These are phyloP conservation scores for Ascochyta pisi DNA, from an alignment of 2,329 filamentous ascomycete genomes.

Conservation along the genomic window DNA sequence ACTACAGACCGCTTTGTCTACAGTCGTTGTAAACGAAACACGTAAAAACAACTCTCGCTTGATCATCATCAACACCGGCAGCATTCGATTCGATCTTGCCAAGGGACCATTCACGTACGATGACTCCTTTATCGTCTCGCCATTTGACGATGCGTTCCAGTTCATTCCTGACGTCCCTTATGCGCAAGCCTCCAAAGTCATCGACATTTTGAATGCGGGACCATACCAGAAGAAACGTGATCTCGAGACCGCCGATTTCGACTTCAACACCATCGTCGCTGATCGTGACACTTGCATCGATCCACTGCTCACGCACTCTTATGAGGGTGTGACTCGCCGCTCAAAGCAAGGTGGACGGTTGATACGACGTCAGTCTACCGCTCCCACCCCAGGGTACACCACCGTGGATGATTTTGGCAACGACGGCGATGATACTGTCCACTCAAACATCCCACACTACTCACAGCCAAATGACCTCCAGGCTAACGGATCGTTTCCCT, in stretches of 20 bases:
- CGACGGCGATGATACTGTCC: constrained; percentile 64
- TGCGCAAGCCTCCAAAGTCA: constrained; percentile 51
- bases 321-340: constrained; percentile 31
- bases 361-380: constrained; percentile 57
- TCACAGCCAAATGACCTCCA: constrained; percentile 59
- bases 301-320: constrained; percentile 48
- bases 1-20: constrained; percentile 59
- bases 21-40: constrained; percentile 60
- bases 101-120: constrained; percentile 68
- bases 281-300: constrained; percentile 58
- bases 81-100: constrained; percentile 67
- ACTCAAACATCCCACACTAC: constrained; percentile 58
- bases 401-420: constrained; percentile 65
- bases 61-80: constrained; percentile 67
- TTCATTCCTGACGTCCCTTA: constrained; percentile 63
- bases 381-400: constrained; percentile 58
- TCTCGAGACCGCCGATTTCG: constrained; percentile 41
- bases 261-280: constrained; percentile 47
- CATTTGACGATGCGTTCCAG: constrained; percentile 61
- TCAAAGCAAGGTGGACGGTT: constrained; percentile 49
- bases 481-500: constrained; percentile 57
- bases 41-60: constrained; percentile 61
- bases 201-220: constrained; percentile 55
- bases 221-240: constrained; percentile 47
- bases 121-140: constrained; percentile 62